Evolutionary conservation across 768 basidiomycete genomes (phyloP).

Genomic region (Pleurotus tuber-regium): DNA sequence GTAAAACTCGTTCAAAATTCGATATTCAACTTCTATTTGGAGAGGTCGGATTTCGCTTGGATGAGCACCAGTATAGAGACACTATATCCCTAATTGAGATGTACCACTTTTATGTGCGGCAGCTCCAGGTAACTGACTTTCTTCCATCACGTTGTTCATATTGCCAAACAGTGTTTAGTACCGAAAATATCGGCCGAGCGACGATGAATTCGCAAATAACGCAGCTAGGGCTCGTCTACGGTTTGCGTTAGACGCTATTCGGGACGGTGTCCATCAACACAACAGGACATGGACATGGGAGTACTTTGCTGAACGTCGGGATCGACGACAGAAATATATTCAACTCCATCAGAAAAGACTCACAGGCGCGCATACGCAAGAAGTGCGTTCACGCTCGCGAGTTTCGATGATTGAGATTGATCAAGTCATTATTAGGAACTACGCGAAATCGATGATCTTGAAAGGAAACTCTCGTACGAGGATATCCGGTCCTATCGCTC

Average conservation of each 20-base stretch:
- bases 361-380: conserved; percentile 42
- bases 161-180: conserved; percentile 48
- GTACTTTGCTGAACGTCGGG: conserved; percentile 83
- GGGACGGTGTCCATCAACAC: conserved; percentile 80
- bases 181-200: conserved; percentile 71
- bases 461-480: conserved; percentile 85
- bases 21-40: conserved; percentile 88
- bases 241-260: conserved; percentile 79
- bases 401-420: not conserved
- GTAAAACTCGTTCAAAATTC: conserved; percentile 68
- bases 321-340: conserved; percentile 85
- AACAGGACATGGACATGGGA: conserved; percentile 89
- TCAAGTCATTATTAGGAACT: conserved; percentile 41
- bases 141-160: conserved; percentile 13
- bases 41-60: conserved; percentile 88
- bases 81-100: conserved; percentile 91
- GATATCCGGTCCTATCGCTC: conserved; percentile 98
- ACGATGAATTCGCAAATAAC: conserved; percentile 58
- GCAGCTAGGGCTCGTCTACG: conserved; percentile 64
- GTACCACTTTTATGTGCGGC: conserved; percentile 92
- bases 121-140: conserved; percentile 57
- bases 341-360: conserved; percentile 79
- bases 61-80: conserved; percentile 94
- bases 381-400: not conserved
- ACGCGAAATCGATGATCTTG: conserved; percentile 58